Conservation (phyloP, 108 stramenopile genomes). For the Cyclotella baltica region DNA sequence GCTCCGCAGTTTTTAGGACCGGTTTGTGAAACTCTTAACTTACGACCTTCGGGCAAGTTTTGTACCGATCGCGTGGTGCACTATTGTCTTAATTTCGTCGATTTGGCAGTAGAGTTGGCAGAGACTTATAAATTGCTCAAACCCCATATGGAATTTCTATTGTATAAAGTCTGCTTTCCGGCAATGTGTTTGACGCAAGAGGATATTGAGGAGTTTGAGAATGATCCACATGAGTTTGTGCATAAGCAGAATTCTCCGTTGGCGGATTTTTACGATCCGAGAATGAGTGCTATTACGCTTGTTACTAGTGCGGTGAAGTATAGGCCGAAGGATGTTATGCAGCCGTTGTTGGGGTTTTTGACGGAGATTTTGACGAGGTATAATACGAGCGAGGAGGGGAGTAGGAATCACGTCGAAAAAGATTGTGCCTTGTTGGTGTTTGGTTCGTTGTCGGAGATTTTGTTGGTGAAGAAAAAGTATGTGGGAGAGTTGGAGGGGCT, state of each 20-base stretch:
- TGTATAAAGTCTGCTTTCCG: conserved; percentile 97
- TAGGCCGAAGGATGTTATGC: conserved; percentile 91
- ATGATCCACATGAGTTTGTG: conserved; percentile 97
- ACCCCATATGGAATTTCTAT: conserved; percentile 96
- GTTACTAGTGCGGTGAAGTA: conserved; percentile 93
- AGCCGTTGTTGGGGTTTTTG: conserved; percentile 81
- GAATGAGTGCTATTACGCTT: conserved; percentile 93
- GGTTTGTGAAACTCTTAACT: conserved; percentile 90
- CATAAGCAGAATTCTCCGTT: conserved; percentile 93
- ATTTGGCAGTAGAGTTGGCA: conserved; percentile 90
- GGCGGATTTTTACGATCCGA: conserved; percentile 95
- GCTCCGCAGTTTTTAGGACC: conserved; percentile 89
- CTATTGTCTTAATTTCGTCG: conserved; percentile 92
- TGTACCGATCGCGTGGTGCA: conserved; percentile 96
- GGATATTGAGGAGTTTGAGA: conserved; percentile 93
- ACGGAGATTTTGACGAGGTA: conserved; percentile 87
- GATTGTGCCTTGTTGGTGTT: conserved; percentile 93
- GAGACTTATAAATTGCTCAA: conserved; percentile 96
- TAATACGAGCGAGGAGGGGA: conserved; percentile 67
- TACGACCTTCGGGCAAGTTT: conserved; percentile 88
- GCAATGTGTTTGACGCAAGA: conserved; percentile 88
- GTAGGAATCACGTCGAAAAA: conserved; percentile 89
- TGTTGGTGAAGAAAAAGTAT: conserved; percentile 87
- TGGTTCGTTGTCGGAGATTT: conserved; percentile 84
- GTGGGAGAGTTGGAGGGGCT: conserved; percentile 83